These are phyloP conservation scores for Casuarina cunninghamiana DNA, from an alignment of 306 rosid genomes.

Conservation along the genomic window DNA sequence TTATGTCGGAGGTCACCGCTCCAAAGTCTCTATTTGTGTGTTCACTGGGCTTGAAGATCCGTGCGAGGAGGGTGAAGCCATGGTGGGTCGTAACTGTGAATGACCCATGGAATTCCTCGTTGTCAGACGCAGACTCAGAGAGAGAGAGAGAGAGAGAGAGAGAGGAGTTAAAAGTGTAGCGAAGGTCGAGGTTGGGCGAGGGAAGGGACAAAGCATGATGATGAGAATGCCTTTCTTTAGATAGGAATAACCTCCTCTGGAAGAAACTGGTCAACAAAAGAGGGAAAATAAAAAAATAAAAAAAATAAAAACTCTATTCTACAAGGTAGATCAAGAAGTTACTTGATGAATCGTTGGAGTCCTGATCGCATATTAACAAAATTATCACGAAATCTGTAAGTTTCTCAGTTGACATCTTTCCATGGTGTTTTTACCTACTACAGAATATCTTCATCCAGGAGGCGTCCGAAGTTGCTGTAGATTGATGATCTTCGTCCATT, in stretches of 20 bases:
- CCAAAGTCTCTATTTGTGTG: neutral
- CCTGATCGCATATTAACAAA: neutral
- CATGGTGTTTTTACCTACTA: no score
- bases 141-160: neutral
- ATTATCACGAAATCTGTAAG: no score
- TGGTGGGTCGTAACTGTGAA: neutral
- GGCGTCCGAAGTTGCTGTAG: no score
- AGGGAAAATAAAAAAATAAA: neutral
- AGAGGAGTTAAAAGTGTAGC: neutral
- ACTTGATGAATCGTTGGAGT: neutral
- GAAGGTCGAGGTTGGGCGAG: neutral
- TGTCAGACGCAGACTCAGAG: slow-evolving; percentile 2
- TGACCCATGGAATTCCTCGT: neutral
- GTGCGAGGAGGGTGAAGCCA: neutral
- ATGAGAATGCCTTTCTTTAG: slow-evolving; percentile 1
- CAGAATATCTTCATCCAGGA: no score
- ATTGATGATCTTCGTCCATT: no score
- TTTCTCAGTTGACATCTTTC: no score
- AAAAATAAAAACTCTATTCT: no score
- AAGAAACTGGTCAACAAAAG: no score
- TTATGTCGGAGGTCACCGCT: neutral
- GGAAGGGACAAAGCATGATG: neutral
- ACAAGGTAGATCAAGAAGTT: no score
- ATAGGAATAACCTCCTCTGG: no score
- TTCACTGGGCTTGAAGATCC: neutral